Evolutionary conservation across 495 filamentous ascomycete genomes (phyloP).

Genomic region (Neurospora pannonica): DNA sequence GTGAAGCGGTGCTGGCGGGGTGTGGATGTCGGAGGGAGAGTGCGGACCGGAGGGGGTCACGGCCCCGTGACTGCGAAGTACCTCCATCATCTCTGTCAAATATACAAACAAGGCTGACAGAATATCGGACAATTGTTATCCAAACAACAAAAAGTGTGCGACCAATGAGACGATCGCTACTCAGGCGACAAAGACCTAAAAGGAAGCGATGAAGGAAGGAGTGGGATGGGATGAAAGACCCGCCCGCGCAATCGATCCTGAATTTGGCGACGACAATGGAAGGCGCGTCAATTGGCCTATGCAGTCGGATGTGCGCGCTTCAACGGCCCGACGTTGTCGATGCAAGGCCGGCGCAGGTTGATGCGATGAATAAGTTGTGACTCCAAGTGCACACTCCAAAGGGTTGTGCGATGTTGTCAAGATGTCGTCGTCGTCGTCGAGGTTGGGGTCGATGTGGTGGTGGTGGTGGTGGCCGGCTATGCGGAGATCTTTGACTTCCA

Average conservation of each 20-base stretch:
- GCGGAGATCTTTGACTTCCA: neutral
- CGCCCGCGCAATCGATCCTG: neutral
- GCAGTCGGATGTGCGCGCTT: neutral
- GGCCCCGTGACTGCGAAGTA: conserved; percentile 17
- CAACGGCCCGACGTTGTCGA: neutral
- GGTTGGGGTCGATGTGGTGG: neutral
- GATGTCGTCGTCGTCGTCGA: neutral
- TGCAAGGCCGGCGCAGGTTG: neutral
- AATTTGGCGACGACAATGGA: neutral
- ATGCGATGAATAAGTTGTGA: neutral
- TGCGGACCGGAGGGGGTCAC: conserved; percentile 48
- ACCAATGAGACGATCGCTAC: neutral
- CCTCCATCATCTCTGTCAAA: conserved; percentile 3
- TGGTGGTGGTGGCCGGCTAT: neutral
- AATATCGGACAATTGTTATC: neutral
- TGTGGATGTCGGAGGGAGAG: conserved; percentile 47
- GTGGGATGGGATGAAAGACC: neutral
- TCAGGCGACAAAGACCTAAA: neutral
- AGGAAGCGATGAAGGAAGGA: neutral
- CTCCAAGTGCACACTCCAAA: neutral
- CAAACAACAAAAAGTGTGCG: neutral
- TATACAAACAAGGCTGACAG: neutral
- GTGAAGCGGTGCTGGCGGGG: conserved; percentile 65
- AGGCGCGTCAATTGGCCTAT: neutral
- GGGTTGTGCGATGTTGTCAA: neutral